Evolutionary conservation across 148 eudicot species (phyloP).

Genomic region (Bassia scoparia): DNA sequence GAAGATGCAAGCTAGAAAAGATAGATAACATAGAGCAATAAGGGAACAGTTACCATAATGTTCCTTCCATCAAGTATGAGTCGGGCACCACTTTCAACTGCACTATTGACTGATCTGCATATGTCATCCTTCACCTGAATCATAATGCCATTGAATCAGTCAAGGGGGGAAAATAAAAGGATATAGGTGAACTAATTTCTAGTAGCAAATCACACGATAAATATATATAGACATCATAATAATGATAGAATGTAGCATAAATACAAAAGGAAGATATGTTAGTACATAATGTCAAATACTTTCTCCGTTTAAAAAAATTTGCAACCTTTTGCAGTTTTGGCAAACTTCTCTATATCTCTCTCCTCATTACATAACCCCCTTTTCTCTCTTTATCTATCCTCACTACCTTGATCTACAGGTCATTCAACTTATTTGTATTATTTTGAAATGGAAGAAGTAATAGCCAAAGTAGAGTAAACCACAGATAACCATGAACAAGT

Average conservation of each 20-base stretch:
- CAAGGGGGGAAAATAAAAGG: neutral
- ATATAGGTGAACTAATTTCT: neutral
- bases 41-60: constrained; percentile 36
- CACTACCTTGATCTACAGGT: too few species aligned
- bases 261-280: neutral
- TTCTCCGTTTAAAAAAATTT: too few species aligned
- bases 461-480: neutral
- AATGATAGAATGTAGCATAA: neutral
- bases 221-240: neutral
- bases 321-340: too few species aligned
- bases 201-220: neutral
- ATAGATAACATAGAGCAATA: neutral
- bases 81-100: constrained; percentile 68
- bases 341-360: too few species aligned
- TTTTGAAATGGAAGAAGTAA: neutral
- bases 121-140: constrained; percentile 66
- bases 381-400: too few species aligned
- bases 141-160: constrained; percentile 9
- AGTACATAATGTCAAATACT: neutral
- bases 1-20: neutral
- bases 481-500: neutral
- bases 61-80: constrained; percentile 70
- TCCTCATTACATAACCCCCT: too few species aligned
- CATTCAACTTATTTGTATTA: too few species aligned
- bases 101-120: constrained; percentile 59